Percentiles rank a stretch among this genome's conserved stretches.
These are phyloP conservation scores for Gracilaria domingensis DNA, from an alignment of 23 red algal species.

Conservation along the genomic window DNA sequence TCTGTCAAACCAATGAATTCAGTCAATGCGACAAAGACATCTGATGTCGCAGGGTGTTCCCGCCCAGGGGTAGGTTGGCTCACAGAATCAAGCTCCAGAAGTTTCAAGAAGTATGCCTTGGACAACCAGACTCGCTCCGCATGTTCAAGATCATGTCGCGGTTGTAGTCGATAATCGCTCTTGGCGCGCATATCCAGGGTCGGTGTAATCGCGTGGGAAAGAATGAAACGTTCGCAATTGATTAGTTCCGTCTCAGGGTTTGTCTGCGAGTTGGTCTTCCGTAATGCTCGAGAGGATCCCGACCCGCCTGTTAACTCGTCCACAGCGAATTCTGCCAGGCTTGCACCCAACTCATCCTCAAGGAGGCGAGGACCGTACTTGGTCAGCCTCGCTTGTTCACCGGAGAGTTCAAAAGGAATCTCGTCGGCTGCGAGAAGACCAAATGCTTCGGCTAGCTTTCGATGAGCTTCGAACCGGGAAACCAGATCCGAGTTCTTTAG, in stretches of 20 bases:
- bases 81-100: slow-evolving; percentile 55
- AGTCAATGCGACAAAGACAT: slow-evolving; percentile 54
- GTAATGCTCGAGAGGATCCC: background rate
- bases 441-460: slow-evolving; percentile 64
- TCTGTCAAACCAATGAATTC: slow-evolving; percentile 44
- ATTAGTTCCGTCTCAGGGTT: slow-evolving; percentile 44
- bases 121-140: slow-evolving; percentile 62
- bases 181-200: slow-evolving; percentile 39
- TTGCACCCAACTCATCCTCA: slow-evolving; percentile 55
- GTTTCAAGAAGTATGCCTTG: slow-evolving; percentile 63
- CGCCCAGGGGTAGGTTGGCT: slow-evolving; percentile 38
- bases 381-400: slow-evolving; percentile 20
- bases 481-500: slow-evolving; percentile 53
- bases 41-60: slow-evolving; percentile 47
- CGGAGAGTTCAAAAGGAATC: slow-evolving; percentile 19
- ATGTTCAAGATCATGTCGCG: slow-evolving; percentile 45
- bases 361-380: slow-evolving; percentile 58
- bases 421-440: slow-evolving; percentile 53
- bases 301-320: slow-evolving; percentile 29
- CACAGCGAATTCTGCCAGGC: slow-evolving; percentile 51
- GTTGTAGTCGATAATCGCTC: slow-evolving; percentile 47
- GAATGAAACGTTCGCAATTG: slow-evolving; percentile 72
- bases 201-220: slow-evolving; percentile 53
- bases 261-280: background rate
- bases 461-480: slow-evolving; percentile 67